phyloP scores from a whole-genome alignment of 257 asterid species.

The Solanum chaucha region DNA sequence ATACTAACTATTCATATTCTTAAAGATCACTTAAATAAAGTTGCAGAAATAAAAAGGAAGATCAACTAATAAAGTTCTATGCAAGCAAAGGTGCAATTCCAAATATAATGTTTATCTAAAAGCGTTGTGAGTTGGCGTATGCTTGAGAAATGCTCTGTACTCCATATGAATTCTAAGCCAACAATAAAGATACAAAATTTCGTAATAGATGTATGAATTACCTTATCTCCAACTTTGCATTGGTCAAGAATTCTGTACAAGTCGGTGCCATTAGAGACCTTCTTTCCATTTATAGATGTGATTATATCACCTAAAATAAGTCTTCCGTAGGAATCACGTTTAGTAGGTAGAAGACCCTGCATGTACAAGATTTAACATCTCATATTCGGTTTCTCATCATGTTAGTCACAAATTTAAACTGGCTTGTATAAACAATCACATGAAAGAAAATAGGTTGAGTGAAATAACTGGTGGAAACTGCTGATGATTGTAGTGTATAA shows the following conservation, averaged over 20 bases:
- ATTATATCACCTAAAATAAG: conserved; percentile 85
- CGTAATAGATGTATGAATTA: conserved; percentile 6
- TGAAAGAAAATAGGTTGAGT: background rate
- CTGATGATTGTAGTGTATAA: background rate
- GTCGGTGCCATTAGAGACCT: conserved; percentile 80
- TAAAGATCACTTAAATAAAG: background rate
- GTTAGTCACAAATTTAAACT: background rate
- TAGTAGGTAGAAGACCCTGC: conserved; percentile 89
- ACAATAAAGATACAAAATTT: background rate
- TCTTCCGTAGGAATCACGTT: conserved; percentile 90
- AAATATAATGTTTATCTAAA: background rate
- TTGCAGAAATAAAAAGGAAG: background rate
- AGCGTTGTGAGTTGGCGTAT: background rate
- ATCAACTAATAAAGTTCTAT: background rate
- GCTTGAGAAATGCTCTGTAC: background rate
- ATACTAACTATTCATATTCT: background rate
- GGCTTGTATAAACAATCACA: background rate
- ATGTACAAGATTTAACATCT: conserved; percentile 5
- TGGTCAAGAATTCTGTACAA: conserved; percentile 95
- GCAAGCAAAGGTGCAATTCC: background rate
- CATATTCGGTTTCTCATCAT: background rate
- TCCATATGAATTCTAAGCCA: background rate
- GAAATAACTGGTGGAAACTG: background rate
- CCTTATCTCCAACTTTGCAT: conserved; percentile 92
- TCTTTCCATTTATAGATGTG: conserved; percentile 85